Evolutionary conservation across 2,329 filamentous ascomycete species (phyloP).

Genomic region (Cladosporium sp.): DNA sequence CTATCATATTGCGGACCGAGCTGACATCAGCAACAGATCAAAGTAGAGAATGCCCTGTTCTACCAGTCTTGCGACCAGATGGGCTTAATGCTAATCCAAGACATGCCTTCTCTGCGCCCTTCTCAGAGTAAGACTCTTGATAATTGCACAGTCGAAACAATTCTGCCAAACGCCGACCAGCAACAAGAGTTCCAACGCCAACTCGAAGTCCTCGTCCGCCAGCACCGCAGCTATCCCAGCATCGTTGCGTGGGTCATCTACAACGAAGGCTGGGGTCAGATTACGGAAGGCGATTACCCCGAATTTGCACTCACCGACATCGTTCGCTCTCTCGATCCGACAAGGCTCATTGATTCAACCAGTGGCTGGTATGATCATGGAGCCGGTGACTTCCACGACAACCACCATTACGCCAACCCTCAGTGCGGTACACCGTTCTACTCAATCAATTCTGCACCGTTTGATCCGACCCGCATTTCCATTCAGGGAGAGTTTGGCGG

Average conservation of each 20-base stretch:
- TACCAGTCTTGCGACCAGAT: constrained; percentile 63
- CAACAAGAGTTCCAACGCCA: constrained; percentile 64
- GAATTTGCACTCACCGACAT: constrained; percentile 55
- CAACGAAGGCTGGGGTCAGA: constrained; percentile 69
- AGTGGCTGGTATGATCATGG: constrained; percentile 67
- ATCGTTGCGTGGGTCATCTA: constrained; percentile 67
- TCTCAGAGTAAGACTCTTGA: constrained; percentile 31
- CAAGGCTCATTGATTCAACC: constrained; percentile 59
- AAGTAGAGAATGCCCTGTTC: constrained; percentile 61
- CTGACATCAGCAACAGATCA: constrained; percentile 44
- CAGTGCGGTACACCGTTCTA: constrained; percentile 69
- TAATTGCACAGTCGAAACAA: constrained; percentile 20
- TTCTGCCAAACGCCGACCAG: constrained; percentile 42
- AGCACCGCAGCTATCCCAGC: constrained; percentile 61
- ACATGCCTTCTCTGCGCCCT: constrained; percentile 60
- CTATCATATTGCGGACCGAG: too few species aligned
- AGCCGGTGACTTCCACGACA: constrained; percentile 64
- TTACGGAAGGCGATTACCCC: constrained; percentile 45
- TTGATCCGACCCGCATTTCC: constrained; percentile 57
- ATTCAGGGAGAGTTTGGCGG: constrained; percentile 71
- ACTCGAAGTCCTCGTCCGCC: constrained; percentile 57
- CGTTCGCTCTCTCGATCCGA: constrained; percentile 57
- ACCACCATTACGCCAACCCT: constrained; percentile 67
- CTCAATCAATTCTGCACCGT: constrained; percentile 53
- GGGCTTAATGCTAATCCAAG: constrained; percentile 62